Evolutionary conservation across 2,329 filamentous ascomycete species (phyloP).

Genomic region (Penicillium glabrum): DNA sequence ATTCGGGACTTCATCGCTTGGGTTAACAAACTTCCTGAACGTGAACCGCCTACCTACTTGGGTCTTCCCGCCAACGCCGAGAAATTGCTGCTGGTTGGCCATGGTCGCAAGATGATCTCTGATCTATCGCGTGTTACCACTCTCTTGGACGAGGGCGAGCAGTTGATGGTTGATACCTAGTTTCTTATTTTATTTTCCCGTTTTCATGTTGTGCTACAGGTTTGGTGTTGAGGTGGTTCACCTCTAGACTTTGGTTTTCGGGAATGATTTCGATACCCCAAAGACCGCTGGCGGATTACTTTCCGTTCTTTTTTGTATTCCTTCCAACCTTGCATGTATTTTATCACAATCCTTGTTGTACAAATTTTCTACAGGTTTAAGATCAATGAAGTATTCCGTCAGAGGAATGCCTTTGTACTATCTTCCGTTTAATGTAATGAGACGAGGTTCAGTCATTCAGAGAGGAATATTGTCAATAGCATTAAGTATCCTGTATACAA

Average conservation of each 20-base stretch:
- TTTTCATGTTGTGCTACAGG: background rate
- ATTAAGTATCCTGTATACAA: slow-evolving; percentile 32
- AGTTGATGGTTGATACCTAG: slow-evolving; percentile 70
- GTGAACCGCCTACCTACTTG: slow-evolving; percentile 93
- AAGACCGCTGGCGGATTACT: slow-evolving; percentile 12
- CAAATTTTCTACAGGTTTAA: slow-evolving; percentile 1
- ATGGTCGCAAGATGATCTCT: slow-evolving; percentile 79
- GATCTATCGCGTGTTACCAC: slow-evolving; percentile 84
- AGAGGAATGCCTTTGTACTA: background rate
- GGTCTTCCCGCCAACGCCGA: slow-evolving; percentile 94
- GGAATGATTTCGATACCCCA: slow-evolving; percentile 8
- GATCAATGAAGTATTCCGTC: background rate
- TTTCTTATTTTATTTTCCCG: slow-evolving; percentile 9
- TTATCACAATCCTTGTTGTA: slow-evolving; percentile 11
- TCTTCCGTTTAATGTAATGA: background rate
- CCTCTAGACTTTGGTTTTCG: slow-evolving; percentile 5
- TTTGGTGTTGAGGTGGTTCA: slow-evolving; percentile 8
- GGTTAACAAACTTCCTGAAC: slow-evolving; percentile 89
- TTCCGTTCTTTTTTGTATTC: slow-evolving; percentile 3
- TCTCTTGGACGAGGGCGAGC: slow-evolving; percentile 90
- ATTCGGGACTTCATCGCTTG: slow-evolving; percentile 85
- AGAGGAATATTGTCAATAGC: slow-evolving; percentile 24
- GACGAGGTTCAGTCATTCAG: background rate
- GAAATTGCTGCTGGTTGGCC: slow-evolving; percentile 86
- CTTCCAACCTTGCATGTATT: slow-evolving; percentile 10